phyloP scores from a whole-genome alignment of 1,284 basidiomycete species.

The Omphalotus olearius region DNA sequence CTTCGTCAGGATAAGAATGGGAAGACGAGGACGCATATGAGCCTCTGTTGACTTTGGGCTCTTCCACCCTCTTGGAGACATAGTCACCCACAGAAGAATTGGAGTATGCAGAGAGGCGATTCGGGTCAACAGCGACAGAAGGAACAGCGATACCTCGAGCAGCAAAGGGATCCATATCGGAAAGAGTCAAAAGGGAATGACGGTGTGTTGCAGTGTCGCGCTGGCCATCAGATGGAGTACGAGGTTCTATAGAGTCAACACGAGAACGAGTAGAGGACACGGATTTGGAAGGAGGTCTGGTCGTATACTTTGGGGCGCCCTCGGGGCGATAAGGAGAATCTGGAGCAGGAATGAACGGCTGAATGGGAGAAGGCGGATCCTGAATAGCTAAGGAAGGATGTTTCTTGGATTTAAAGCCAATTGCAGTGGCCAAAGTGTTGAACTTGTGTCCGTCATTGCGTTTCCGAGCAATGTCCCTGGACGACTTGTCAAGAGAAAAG shows the following conservation, averaged over 20 bases:
- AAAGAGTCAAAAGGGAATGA: conserved; percentile 56
- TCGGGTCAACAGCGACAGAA: conserved; percentile 34
- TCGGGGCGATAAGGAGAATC: conserved; percentile 23
- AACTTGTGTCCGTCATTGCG: conserved; percentile 37
- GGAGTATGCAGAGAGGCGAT: conserved; percentile 47
- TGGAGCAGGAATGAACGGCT: conserved; percentile 16
- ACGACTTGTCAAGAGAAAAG: conserved; percentile 24
- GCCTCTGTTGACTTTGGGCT: conserved; percentile 31
- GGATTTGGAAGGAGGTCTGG: conserved; percentile 45
- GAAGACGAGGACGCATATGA: conserved; percentile 59
- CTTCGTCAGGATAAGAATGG: conserved; percentile 30
- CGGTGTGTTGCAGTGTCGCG: conserved; percentile 34
- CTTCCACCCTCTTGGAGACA: conserved; percentile 31
- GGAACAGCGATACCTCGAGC: conserved; percentile 41
- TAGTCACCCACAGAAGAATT: conserved; percentile 45
- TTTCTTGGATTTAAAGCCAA: conserved; percentile 63
- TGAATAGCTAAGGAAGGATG: conserved; percentile 47
- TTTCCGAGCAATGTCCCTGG: conserved; percentile 23
- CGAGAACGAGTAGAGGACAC: conserved; percentile 47
- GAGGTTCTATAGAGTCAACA: conserved; percentile 44
- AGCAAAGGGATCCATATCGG: conserved; percentile 61
- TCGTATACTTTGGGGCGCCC: conserved; percentile 22
- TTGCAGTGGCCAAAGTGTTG: conserved; percentile 52
- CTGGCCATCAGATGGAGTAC: conserved; percentile 47
- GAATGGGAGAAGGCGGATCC: conserved; percentile 31